Conservation (phyloP, 495 filamentous ascomycete genomes). For the Hyphodiscus hymeniophilus region DNA sequence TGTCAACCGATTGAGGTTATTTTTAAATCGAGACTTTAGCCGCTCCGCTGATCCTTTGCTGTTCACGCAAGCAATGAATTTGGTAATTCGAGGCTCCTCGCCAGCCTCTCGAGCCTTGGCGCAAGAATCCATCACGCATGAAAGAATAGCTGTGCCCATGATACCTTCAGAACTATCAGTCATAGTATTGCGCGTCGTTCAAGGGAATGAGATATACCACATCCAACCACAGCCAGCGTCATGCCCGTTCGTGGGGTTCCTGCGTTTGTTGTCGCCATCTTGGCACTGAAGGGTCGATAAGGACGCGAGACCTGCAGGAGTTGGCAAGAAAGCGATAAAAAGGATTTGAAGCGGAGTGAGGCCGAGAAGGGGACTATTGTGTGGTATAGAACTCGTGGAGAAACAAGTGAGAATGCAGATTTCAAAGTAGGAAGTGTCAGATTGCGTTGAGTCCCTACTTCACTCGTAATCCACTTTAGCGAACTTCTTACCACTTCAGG, state of each 20-base stretch:
- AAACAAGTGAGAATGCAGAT: no score
- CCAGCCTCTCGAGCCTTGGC: slow-evolving; percentile 23
- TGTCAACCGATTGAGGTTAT: background rate
- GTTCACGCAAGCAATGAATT: slow-evolving; percentile 60
- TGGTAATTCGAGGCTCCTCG: slow-evolving; percentile 45
- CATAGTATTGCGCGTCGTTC: background rate
- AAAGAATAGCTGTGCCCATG: slow-evolving; percentile 76
- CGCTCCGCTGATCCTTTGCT: slow-evolving; percentile 45
- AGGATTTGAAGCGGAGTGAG: no score
- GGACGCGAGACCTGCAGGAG: no score
- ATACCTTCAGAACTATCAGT: slow-evolving; percentile 42
- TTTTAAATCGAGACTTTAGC: slow-evolving; percentile 19
- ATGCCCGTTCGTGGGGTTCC: slow-evolving; percentile 17
- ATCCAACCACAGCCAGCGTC: slow-evolving; percentile 63
- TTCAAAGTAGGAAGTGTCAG: no score
- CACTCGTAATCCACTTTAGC: no score
- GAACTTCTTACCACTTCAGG: no score
- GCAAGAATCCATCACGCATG: slow-evolving; percentile 62
- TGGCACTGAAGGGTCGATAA: no score
- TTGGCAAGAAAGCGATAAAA: no score
- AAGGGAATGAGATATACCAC: slow-evolving; percentile 39
- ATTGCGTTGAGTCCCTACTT: no score
- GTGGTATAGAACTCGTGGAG: no score
- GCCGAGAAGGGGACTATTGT: no score
- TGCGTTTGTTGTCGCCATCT: background rate